Evolutionary conservation across 106 monocot genomes (phyloP).

Genomic region (Dendrobium chrysotoxum): DNA sequence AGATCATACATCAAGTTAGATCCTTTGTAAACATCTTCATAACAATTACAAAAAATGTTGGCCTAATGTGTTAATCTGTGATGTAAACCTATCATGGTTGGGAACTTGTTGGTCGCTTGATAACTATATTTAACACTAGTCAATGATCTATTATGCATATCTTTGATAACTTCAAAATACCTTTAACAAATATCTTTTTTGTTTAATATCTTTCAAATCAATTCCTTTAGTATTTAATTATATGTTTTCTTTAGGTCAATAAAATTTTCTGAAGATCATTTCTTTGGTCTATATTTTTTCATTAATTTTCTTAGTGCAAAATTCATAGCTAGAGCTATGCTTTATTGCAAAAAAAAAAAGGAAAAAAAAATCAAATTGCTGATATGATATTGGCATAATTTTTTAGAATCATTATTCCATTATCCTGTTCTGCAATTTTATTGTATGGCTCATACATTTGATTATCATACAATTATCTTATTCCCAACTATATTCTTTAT

Average conservation of each 20-base stretch:
- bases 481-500: neutral
- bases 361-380: neutral
- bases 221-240: too few species aligned
- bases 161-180: too few species aligned
- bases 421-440: neutral
- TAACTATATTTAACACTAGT: neutral
- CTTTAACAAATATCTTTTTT: too few species aligned
- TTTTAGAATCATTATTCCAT: neutral
- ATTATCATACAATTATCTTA: neutral
- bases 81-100: neutral
- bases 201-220: too few species aligned
- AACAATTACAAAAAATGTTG: neutral
- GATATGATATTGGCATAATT: neutral
- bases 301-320: neutral
- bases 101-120: neutral
- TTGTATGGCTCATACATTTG: neutral
- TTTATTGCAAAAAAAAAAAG: neutral
- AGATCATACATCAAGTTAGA: neutral
- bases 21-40: neutral
- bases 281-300: too few species aligned
- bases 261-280: too few species aligned
- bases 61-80: neutral
- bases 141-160: neutral
- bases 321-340: neutral
- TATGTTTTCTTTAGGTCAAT: too few species aligned